Conservation (phyloP, 768 basidiomycete species). For the Arthromyces matolae region DNA sequence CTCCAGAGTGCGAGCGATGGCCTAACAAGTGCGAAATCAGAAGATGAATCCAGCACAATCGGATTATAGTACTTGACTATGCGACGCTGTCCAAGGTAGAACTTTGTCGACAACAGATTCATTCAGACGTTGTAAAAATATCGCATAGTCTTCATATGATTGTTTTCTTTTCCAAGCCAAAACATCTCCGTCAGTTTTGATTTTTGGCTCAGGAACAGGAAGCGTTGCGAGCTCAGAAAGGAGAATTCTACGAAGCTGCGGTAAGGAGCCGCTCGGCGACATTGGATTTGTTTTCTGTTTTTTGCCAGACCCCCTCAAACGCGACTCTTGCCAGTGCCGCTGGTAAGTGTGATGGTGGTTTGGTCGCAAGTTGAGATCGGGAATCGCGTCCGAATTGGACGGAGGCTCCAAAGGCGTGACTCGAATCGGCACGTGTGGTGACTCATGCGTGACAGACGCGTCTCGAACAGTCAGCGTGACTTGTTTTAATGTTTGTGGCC, state of each 20-base stretch:
- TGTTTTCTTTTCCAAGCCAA: slow-evolving; percentile 64
- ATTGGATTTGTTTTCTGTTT: not conserved
- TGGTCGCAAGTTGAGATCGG: not conserved
- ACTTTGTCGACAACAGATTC: slow-evolving; percentile 69
- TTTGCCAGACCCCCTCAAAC: not conserved
- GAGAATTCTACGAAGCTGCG: slow-evolving; percentile 28
- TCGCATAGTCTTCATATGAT: slow-evolving; percentile 69
- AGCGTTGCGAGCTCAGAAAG: slow-evolving; percentile 11
- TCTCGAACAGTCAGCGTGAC: not conserved
- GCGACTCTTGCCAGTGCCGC: not conserved
- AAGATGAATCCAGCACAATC: not conserved
- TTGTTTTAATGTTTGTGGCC: not conserved
- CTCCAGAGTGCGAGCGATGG: slow-evolving; percentile 41
- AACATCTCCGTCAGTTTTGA: slow-evolving; percentile 72
- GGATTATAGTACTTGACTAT: slow-evolving; percentile 31
- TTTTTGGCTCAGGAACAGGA: slow-evolving; percentile 46
- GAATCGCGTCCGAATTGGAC: not conserved
- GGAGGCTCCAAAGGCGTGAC: slow-evolving; percentile 11
- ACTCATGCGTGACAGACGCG: slow-evolving; percentile 20
- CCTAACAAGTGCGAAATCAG: slow-evolving; percentile 30
- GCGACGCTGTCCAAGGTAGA: slow-evolving; percentile 40
- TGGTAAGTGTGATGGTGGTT: not conserved
- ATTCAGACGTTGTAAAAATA: slow-evolving; percentile 74
- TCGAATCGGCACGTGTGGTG: slow-evolving; percentile 8
- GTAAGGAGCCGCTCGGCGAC: slow-evolving; percentile 6